These are phyloP conservation scores for Ophiosphaerella narmari DNA, from an alignment of 2,329 filamentous ascomycete species.

Conservation along the genomic window DNA sequence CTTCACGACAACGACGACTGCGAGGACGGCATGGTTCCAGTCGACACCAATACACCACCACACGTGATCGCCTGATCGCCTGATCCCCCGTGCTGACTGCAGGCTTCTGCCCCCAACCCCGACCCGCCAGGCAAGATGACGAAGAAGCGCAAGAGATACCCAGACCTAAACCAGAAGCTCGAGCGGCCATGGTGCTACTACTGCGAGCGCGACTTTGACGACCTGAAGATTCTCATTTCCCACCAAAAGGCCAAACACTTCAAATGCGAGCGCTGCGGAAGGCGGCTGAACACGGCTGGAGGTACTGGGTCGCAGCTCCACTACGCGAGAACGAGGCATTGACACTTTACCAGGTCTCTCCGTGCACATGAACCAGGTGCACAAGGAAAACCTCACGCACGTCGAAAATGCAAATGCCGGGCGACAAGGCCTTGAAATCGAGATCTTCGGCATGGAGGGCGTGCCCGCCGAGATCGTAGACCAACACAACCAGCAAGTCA, in stretches of 20 bases:
- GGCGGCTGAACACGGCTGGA: constrained; percentile 90
- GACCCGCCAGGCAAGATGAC: constrained; percentile 27
- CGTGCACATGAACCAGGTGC: constrained; percentile 97
- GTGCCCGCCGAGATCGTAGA: constrained; percentile 84
- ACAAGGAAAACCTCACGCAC: constrained; percentile 85
- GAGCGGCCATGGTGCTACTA: constrained; percentile 96
- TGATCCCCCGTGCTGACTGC: not conserved
- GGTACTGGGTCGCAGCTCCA: constrained; percentile 59
- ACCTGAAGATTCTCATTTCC: constrained; percentile 92
- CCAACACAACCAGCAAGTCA: constrained; percentile 83
- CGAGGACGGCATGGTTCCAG: constrained; percentile 3
- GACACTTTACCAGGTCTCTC: constrained; percentile 69
- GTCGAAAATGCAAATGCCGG: constrained; percentile 94
- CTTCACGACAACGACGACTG: constrained; percentile 3
- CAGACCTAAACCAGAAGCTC: constrained; percentile 86
- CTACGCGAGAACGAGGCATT: not conserved
- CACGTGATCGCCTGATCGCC: not conserved
- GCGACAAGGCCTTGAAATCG: constrained; percentile 81
- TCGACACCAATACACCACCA: constrained; percentile 6
- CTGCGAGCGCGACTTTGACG: constrained; percentile 98
- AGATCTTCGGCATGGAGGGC: constrained; percentile 98
- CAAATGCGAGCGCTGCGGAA: constrained; percentile 90
- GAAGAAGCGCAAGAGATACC: constrained; percentile 87
- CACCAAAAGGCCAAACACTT: constrained; percentile 99
- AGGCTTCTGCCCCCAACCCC: not conserved